phyloP scores from a whole-genome alignment of 345 rosid species.

The thale cress (Arabidopsis thaliana) region TAIR10.1 NC_003071.7:15272001-15272500 shows the following conservation, averaged over 20 bases:
- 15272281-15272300: slow-evolving; percentile 78
- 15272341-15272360: not conserved
- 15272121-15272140: slow-evolving; percentile 63
- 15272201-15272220: slow-evolving; percentile 89
- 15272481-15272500: slow-evolving; percentile 59
- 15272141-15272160: slow-evolving; percentile 65
- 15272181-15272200: slow-evolving; percentile 83
- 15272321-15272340: not conserved
- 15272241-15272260: slow-evolving; percentile 92
- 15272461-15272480: slow-evolving; percentile 79
- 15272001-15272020: not conserved
- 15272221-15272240: slow-evolving; percentile 89
- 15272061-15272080: not conserved
- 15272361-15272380: not conserved
- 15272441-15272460: slow-evolving; percentile 57
- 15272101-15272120: slow-evolving; percentile 68
- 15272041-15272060: slow-evolving; percentile 36
- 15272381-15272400: slow-evolving; percentile 25
- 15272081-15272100: not conserved
- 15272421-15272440: slow-evolving; percentile 59
- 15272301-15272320: slow-evolving; percentile 53
- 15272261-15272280: slow-evolving; percentile 95
- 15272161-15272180: slow-evolving; percentile 65
- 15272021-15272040: slow-evolving; percentile 42
- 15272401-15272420: slow-evolving; percentile 60